These are phyloP conservation scores for Nothopassalora personata DNA, from an alignment of 2,329 filamentous ascomycete species.

Conservation along the genomic window DNA sequence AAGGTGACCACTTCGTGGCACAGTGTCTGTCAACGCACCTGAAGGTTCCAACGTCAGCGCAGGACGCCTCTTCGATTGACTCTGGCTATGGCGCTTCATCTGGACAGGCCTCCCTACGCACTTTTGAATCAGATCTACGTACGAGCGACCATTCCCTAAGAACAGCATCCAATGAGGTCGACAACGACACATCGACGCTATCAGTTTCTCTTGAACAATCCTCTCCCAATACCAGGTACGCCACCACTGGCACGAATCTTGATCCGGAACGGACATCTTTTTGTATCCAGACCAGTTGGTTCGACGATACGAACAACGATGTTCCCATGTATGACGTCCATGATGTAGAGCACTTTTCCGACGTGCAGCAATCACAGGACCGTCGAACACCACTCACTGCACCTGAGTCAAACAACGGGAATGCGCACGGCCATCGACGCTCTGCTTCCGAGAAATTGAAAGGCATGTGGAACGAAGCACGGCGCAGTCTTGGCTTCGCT, in stretches of 20 bases:
- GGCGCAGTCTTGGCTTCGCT: neutral
- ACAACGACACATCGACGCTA: too few relatives aligned
- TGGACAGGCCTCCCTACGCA: neutral
- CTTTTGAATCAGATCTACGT: neutral
- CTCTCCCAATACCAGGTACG: neutral
- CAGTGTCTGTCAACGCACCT: neutral
- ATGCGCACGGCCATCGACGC: neutral
- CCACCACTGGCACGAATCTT: neutral
- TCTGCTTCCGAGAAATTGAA: neutral
- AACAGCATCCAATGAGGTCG: neutral
- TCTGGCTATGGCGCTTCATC: neutral
- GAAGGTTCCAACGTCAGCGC: neutral
- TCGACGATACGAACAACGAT: neutral
- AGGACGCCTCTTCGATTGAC: neutral
- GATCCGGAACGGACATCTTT: neutral
- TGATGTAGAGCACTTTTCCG: neutral
- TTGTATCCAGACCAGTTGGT: neutral
- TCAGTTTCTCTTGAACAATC: neutral
- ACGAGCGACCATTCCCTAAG: neutral
- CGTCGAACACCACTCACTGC: neutral
- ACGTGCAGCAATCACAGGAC: neutral
- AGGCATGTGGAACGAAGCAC: neutral
- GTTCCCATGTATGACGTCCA: neutral
- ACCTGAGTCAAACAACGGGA: neutral
- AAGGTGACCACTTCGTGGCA: neutral